Percentiles rank a stretch among this genome's conserved stretches.
Conservation (phyloP, 495 filamentous ascomycete species). For the Antarctomyces pellizariae region DNA sequence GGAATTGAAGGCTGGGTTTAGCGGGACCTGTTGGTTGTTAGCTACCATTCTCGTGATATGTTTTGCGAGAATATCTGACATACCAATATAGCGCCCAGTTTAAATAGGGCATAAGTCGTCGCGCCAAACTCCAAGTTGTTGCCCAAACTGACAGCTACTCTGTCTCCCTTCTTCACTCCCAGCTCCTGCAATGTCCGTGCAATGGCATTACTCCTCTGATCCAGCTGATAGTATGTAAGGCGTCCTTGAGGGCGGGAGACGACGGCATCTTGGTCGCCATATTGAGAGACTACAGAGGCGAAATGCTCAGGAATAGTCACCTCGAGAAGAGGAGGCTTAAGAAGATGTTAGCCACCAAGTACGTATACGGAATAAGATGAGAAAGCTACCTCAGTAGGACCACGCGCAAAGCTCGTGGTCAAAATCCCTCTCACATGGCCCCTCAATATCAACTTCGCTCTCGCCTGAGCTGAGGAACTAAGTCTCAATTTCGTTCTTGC, state of each 20-base stretch:
- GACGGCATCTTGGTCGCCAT: slow-evolving; percentile 51
- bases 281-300: slow-evolving; percentile 35
- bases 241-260: slow-evolving; percentile 26
- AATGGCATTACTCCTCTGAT: slow-evolving; percentile 52
- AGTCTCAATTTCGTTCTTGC: too few relatives aligned
- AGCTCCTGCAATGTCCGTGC: slow-evolving; percentile 46
- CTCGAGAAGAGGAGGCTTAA: slow-evolving; percentile 46
- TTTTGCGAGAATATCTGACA: slow-evolving; percentile 3
- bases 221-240: slow-evolving; percentile 51
- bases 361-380: too few relatives aligned
- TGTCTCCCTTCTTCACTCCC: slow-evolving; percentile 64
- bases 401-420: slow-evolving; percentile 3
- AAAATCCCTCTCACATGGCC: too few relatives aligned
- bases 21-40: slow-evolving; percentile 34
- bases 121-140: slow-evolving; percentile 68
- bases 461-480: too few relatives aligned
- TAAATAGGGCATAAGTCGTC: slow-evolving; percentile 72
- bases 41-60: slow-evolving; percentile 1
- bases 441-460: too few relatives aligned
- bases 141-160: slow-evolving; percentile 67
- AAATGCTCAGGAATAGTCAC: slow-evolving; percentile 72
- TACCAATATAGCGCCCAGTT: slow-evolving; percentile 75
- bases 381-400: slow-evolving; percentile 4
- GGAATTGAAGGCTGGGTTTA: slow-evolving; percentile 80
- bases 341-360: neutral